Evolutionary conservation across 2,329 filamentous ascomycete genomes (phyloP).

Genomic region (Didymella glomerata): DNA sequence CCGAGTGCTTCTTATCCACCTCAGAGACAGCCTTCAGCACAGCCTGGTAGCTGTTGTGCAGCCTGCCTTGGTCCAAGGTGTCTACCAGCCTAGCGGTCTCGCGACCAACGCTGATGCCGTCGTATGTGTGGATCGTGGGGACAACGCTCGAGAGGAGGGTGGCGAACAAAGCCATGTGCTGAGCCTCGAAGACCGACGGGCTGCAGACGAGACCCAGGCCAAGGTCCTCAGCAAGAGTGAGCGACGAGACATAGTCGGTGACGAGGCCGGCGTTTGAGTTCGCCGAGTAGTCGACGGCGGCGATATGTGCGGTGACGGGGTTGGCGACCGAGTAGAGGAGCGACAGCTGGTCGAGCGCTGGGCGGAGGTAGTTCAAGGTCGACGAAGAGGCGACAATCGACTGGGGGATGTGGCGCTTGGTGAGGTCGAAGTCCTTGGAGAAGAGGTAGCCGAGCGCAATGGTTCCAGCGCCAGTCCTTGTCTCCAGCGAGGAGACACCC

Average conservation of each 20-base stretch:
- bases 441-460: constrained; percentile 97
- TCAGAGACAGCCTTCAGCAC: constrained; percentile 69
- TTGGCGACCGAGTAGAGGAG: constrained; percentile 91
- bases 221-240: constrained; percentile 86
- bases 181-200: constrained; percentile 85
- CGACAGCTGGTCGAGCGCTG: constrained; percentile 89
- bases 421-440: constrained; percentile 92
- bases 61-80: constrained; percentile 74
- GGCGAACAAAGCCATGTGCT: constrained; percentile 93
- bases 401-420: constrained; percentile 91
- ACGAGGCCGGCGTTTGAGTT: constrained; percentile 75
- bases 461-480: constrained; percentile 84
- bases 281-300: constrained; percentile 83
- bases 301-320: constrained; percentile 90
- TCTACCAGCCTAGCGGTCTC: constrained; percentile 86
- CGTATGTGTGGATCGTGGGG: constrained; percentile 88
- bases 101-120: constrained; percentile 81
- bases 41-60: constrained; percentile 73
- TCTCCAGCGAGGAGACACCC: constrained; percentile 81
- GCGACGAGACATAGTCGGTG: constrained; percentile 82
- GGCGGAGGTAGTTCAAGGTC: constrained; percentile 79
- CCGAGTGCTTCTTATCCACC: constrained; percentile 73
- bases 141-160: constrained; percentile 80
- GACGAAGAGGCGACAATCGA: constrained; percentile 86
- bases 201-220: constrained; percentile 87